Evolutionary conservation across 352 stramenopile species (phyloP), one percentile per base, ranked within the genome.

Genomic region (Pythium vanterpoolii): DNA sequence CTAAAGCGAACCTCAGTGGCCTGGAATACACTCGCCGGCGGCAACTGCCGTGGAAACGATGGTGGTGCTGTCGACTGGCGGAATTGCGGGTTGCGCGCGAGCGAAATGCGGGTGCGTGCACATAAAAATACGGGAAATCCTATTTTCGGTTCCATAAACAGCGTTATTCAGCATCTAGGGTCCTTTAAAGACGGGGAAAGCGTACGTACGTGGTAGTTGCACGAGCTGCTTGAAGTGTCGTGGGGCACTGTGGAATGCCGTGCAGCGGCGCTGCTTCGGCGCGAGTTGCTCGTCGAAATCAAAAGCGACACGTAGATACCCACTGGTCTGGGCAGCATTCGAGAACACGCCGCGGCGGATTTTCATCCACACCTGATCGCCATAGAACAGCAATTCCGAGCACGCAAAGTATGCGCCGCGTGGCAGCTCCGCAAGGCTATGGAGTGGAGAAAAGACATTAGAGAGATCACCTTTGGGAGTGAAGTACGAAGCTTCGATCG

Each of bases 311-410:
- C 82, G 82, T 26, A 91, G 66, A 66, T 87, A 92, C 13, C 83
- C 83, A 46, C 58, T 65, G 62, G 83, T 87, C 49, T 76, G 72
- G 48, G 76, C 74, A 36, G 77, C 72, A 45, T 86, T 92, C 26
- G 83, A 90, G 57, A 92, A 92, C 47, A 75, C 74, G 28, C 83
- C 83, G 39, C 79, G 83, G 28, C 78, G 83, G 67, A 90, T 89
- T 56, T 90, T 85, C 56, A 92, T 76, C 83, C 83, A 92, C 59
- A 79, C 72, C 46, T 88, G 69, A 58, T 85, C 57, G 4, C 78
- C 75, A 38, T 83, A 83, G 39, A 74, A 82, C 0, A 73, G 56
- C 9, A 88, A 47, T 34, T 68, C 57, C 5, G 74, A 85, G 56
- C 78, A 89, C 4, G 79, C 79, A 46, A 92, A 88, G 59, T 92